Evolutionary conservation across 306 rosid species (phyloP).

Genomic region (Luffa acutangula): DNA sequence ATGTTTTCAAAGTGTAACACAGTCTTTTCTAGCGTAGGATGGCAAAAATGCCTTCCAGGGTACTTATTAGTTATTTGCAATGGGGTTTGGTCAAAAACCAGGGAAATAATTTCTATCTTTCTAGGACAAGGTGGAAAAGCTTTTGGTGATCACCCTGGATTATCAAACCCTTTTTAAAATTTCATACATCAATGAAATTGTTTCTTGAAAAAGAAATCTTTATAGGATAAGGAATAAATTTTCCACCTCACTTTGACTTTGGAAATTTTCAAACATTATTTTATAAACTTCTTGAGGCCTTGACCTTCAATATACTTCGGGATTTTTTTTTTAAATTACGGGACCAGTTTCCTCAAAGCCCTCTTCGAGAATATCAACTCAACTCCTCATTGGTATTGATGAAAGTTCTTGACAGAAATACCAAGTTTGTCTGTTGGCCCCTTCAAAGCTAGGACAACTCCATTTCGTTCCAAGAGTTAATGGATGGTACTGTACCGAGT

Average conservation of each 20-base stretch:
- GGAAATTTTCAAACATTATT: not conserved
- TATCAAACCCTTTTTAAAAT: too few species aligned
- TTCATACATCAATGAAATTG: too few species aligned
- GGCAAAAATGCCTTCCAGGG: not conserved
- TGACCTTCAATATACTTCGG: not conserved
- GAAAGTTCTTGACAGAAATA: not conserved
- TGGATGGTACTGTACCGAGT: not conserved
- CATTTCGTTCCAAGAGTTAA: not conserved
- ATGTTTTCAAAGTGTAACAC: not conserved
- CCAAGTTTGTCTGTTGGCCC: not conserved
- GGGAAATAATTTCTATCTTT: not conserved
- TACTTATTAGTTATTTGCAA: not conserved
- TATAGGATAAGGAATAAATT: not conserved
- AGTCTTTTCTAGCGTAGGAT: not conserved
- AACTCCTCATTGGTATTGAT: not conserved
- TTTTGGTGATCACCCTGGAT: too few species aligned
- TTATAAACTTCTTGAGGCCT: not conserved
- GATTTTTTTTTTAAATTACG: not conserved
- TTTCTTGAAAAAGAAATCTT: not conserved
- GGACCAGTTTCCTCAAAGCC: not conserved
- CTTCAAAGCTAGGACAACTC: not conserved
- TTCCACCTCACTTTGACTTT: not conserved
- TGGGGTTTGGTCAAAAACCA: not conserved
- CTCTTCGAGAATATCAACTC: not conserved
- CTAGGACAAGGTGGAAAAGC: not conserved